Conservation (phyloP, 2,329 filamentous ascomycete genomes). For the Zasmidium angulare region DNA sequence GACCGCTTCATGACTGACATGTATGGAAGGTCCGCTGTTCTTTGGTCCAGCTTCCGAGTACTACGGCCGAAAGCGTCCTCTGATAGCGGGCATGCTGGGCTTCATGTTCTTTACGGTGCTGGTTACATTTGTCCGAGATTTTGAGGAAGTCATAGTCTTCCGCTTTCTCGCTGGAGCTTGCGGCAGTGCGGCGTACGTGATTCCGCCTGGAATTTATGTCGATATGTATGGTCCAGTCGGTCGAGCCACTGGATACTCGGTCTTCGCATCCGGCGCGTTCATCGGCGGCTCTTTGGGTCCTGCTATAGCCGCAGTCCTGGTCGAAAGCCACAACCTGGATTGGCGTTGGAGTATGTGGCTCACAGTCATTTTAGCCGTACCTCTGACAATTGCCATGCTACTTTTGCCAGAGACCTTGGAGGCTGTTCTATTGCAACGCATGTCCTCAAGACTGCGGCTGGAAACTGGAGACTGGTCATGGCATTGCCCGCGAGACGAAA, state of each 20-base stretch:
- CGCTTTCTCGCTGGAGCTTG: conserved; percentile 56
- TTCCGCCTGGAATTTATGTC: conserved; percentile 44
- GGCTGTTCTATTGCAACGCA: conserved; percentile 5
- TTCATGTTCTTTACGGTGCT: conserved; percentile 57
- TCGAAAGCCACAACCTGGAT: conserved; percentile 13
- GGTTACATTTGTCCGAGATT: conserved; percentile 53
- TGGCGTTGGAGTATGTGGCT: conserved; percentile 25
- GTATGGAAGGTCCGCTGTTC: conserved; percentile 50
- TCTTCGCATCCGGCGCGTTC: conserved; percentile 18
- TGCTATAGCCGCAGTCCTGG: conserved; percentile 10
- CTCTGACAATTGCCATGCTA: conserved; percentile 1
- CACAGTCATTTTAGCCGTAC: not conserved
- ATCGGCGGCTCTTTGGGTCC: conserved; percentile 16
- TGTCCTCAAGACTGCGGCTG: conserved; percentile 2
- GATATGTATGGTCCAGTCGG: conserved; percentile 16
- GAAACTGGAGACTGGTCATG: conserved; percentile 25
- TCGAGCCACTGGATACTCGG: conserved; percentile 12
- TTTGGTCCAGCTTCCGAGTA: conserved; percentile 62
- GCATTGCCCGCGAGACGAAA: conserved; percentile 9
- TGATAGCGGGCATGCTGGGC: conserved; percentile 50
- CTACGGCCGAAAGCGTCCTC: conserved; percentile 50
- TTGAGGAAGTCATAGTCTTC: conserved; percentile 54
- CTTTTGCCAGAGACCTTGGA: conserved; percentile 22
- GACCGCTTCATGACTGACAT: too few species aligned
- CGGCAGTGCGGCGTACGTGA: conserved; percentile 49